Base-by-base conservation (phyloP, 2,329 filamentous ascomycete species). In the Verticillium albo-atrum region DNA sequence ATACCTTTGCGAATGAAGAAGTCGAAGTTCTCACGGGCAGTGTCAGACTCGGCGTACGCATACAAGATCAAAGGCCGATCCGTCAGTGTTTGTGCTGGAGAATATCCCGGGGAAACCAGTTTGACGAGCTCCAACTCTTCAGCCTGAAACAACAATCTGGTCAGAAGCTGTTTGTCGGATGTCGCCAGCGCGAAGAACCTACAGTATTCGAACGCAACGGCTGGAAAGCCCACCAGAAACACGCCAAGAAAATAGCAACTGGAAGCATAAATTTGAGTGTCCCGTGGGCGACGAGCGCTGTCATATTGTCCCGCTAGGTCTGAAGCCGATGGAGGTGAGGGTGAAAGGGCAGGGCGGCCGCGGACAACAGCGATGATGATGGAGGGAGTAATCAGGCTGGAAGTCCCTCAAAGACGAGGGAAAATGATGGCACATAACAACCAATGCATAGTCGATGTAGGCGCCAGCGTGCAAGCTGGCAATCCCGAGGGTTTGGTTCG, bases 1-100 rank as follows among this genome's bases (percentile, higher is more conserved):
- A 77, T 64, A 32, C 72, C 75, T 55, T 76, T 69, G 32, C 64
- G 58, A 12, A 76, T 58, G 63, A 76, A 76, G 64, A 71, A 76
- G 10, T 66, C 47, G 25, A 76, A 62, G 65, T 75, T 76, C 52
- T 66, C 62, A 34, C 68, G 71, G 27, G 68, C 68, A 34, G 59
- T 59, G 1, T 64, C 64, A n/a, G 71, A 71, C 60, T 77, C 74
- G 28, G 69, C 66, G 62, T 71, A 76, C 51, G 68, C 70, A 54
- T 76, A 76, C 3, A 73, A 62, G 47, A 75, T 68, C 26, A 75
- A 64, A 2, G 68, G 67, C 6, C 64, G 64, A 37, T 62, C 66
- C 4, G 37, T 7, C 3, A 3, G 37, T 12, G 37, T 27, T 52
- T n/a, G 6, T 20, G 20, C 3, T 9, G 12, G n/a, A 12, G n/a